Evolutionary conservation across 164 flowering plant genomes (phyloP), one percentile per base, ranked within the genome.

Genomic region (Dillenia suffruticosa): DNA sequence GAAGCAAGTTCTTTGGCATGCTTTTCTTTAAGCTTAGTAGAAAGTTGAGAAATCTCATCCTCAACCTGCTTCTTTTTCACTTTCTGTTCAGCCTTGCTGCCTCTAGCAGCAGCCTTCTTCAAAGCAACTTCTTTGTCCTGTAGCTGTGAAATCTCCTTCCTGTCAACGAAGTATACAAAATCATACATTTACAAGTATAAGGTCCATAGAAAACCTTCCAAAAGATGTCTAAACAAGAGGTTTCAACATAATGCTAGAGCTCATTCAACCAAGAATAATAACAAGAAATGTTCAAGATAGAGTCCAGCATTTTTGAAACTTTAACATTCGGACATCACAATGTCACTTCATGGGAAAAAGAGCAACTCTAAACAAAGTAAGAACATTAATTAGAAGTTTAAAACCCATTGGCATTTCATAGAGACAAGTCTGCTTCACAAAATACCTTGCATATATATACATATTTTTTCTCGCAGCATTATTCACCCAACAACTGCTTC

Each of bases 1-100:
- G 89, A 81, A 57, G 92, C 88, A 54, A 94, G 95, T 72, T 94
- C 97, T 56, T 82, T 72, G 0, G 91, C 82, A 16, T 91, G 98
- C 56, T 72, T 83, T 68, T 81, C 89, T 69, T 86, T 87, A 44
- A 94, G 92, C 73, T 87, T 63, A 1, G 80, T 60, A 1, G 96
- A 87, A 26, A 89, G 87, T 51, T 54, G 67, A 46, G 90, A 75
- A 52, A 94, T 82, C 65, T 90, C 91, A 63, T 94, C 96, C 63
- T 94, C 98, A 51, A 91, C 97, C 62, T 84, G 90, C 76, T 94
- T 94, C 78, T 94, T 89, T 81, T 94, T 91, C 14, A 89, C 84
- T 68, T 91, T 94, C 76, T 91, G 98, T 63, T 94, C 97, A 44
- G 97, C 96, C 74, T 94, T 94, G 87, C 97, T 91, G 46, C 99